Evolutionary conservation across 1,139 yeast genomes (phyloP), one percentile per base, ranked within the genome.

Genomic region (Pichia sp.): DNA sequence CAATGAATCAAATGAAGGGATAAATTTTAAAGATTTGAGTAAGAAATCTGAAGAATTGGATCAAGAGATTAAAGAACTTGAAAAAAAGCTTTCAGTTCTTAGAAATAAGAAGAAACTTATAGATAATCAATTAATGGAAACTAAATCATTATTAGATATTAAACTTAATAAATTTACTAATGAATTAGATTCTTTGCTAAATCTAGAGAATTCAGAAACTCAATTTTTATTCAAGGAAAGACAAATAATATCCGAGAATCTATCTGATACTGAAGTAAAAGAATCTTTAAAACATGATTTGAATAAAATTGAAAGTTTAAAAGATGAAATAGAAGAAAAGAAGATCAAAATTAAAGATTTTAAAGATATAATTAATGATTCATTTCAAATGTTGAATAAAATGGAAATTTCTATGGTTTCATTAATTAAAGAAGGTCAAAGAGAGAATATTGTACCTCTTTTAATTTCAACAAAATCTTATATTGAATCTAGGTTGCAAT

Each of bases 1-100:
- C 11, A 63, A 60, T 11, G 55, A 63, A 6, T 71, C 67, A 36
- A 64, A 61, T 15, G 69, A 72, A 48, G 82, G 82, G 0, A 51
- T 55, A 3, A 72, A 71, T 35, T 61, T 75, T 31, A 61, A 58
- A 8, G 56, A 55, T 3, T 55, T 78, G 18, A 44, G 68, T 10
- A 58, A 59, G 9, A 68, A 69, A 38, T 58, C 69, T 1, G 38
- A 53, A 7, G 52, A 45, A 1, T 53, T 75, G 2, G 72, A 70
- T 43, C 35, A 47, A 1, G 76, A 77, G 42, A 74, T 78, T 4
- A 51, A 43, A 0, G 54, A 52, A 0, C 50, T 77, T 30, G 79
- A 77, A 46, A 40, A 49, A 4, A 61, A 65, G 41, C 52, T 79
- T 17, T 36, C 38, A 5, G 54, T 55, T 7, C 51, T 77, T 19